Base-by-base conservation (phyloP, 306 rosid genomes). In the Cucurbita ficifolia region DNA sequence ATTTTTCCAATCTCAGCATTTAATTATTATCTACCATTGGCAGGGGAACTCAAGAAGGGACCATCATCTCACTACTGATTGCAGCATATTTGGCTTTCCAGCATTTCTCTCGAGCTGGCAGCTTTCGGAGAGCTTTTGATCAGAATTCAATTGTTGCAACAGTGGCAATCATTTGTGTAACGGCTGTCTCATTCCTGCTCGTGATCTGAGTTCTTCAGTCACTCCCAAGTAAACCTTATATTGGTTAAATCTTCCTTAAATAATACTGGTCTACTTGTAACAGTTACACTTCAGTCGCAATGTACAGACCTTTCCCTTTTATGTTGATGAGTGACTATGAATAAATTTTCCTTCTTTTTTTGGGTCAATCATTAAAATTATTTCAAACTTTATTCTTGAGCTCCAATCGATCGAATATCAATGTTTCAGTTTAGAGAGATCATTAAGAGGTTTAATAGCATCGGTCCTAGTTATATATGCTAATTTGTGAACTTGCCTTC, bases 111-210 rank as follows among this genome's bases (percentile, higher is more conserved):
- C 81, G 96, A 74, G 64, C 81, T 22, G 89, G 87, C 73, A 84
- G 81, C 83, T 76, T 94, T 80, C 86, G 63, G 83, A 83, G 79
- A 72, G 85, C 96, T 75, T 79, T 91, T 89, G 96, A 94, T 72
- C 96, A 81, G 82, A 93, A 96, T 84, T 85, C 99, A 79, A 79
- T 94, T 74, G 79, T 94, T 73, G 88, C 97, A 74, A 88, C 96
- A 79, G 8, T 85, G 81, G 95, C 96, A 56, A 73, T 89, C 79
- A 54, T 83, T 76, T 72, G 80, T 76, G 59, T 84, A 80, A 74
- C 83, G 51, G 76, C 73, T 72, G 76, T 68, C 60, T 86, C 97
- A 67, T 16, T 84, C 81, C 76, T 88, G 76, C 88, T 89, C 54
- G 75, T 94, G 70, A 76, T 94, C 76, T 94, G 79, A 88, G 73